Conservation (phyloP, 208 protist species). For the Trypanosoma boissoni region DNA sequence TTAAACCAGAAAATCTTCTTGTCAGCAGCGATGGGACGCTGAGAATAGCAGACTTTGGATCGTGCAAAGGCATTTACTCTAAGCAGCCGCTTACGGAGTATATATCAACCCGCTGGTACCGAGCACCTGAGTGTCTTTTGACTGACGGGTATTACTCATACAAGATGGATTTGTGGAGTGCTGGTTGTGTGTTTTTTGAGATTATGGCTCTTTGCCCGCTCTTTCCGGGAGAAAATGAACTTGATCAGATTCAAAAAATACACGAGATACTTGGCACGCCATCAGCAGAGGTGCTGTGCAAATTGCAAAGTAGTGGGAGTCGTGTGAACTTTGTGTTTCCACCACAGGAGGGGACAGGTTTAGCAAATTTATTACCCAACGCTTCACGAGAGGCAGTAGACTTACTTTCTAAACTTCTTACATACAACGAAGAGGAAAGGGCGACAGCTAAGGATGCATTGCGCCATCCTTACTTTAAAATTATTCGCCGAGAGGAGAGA, state of each 20-base stretch:
- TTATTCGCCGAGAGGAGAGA: constrained; percentile 58
- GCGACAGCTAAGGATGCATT: constrained; percentile 91
- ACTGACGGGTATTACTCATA: constrained; percentile 88
- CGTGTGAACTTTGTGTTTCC: constrained; percentile 77
- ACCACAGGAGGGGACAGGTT: constrained; percentile 53
- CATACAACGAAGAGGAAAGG: constrained; percentile 88
- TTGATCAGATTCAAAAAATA: constrained; percentile 89
- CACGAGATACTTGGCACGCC: constrained; percentile 92
- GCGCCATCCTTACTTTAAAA: constrained; percentile 84
- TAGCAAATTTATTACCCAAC: constrained; percentile 64
- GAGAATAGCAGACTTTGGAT: constrained; percentile 93
- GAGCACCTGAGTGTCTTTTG: constrained; percentile 90
- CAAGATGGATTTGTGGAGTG: constrained; percentile 92
- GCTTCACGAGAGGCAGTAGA: constrained; percentile 76
- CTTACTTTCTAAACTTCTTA: constrained; percentile 80
- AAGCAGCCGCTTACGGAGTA: constrained; percentile 90
- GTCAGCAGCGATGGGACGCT: constrained; percentile 82
- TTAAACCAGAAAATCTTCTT: constrained; percentile 98
- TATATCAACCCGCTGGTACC: constrained; percentile 93
- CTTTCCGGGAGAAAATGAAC: constrained; percentile 77
- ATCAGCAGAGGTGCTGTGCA: constrained; percentile 62
- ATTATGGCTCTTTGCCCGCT: constrained; percentile 76
- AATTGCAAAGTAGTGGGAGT: constrained; percentile 50
- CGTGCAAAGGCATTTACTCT: constrained; percentile 76
- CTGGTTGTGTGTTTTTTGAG: constrained; percentile 88